Conservation (phyloP, 148 eudicot genomes). For the Pouteria glomerata region DNA sequence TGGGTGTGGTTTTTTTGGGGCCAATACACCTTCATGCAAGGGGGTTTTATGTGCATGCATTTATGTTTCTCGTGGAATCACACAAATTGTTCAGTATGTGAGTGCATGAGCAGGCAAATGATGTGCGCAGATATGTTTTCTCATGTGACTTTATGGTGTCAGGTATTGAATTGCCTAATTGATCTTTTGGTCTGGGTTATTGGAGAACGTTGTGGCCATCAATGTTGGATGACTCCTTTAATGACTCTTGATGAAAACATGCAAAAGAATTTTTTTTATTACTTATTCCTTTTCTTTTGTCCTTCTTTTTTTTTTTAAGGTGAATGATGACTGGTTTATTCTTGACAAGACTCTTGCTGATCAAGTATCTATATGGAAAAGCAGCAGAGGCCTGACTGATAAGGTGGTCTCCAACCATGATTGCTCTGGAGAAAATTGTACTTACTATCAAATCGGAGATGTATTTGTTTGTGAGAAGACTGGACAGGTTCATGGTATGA, state of each 20-base stretch:
- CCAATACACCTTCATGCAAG: no score
- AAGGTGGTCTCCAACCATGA: conserved; percentile 65
- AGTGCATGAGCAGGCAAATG: not conserved
- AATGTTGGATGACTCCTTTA: no score
- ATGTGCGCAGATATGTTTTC: not conserved
- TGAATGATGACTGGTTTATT: conserved; percentile 60
- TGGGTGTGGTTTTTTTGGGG: no score
- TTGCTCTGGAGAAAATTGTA: conserved; percentile 82
- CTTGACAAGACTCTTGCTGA: conserved; percentile 87
- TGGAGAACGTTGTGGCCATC: not conserved
- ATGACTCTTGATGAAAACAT: not conserved
- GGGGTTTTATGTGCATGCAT: not conserved
- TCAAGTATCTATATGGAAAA: conserved; percentile 94
- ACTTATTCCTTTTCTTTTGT: conserved; percentile 4
- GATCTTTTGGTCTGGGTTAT: no score
- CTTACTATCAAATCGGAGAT: conserved; percentile 85
- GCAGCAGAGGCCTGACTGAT: conserved; percentile 72
- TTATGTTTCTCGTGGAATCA: not conserved
- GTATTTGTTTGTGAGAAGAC: conserved; percentile 94
- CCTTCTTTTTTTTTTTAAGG: conserved; percentile 49
- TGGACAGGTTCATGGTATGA: conserved; percentile 89
- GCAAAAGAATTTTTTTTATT: not conserved
- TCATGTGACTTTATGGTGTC: not conserved
- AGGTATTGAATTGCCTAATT: not conserved
- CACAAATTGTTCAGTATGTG: not conserved